A percentile compares a stretch with the other conserved stretches of the same genome.
Evolutionary conservation across 1,284 basidiomycete species (phyloP).

Genomic region (Melanopsichium pennsylvanicum): DNA sequence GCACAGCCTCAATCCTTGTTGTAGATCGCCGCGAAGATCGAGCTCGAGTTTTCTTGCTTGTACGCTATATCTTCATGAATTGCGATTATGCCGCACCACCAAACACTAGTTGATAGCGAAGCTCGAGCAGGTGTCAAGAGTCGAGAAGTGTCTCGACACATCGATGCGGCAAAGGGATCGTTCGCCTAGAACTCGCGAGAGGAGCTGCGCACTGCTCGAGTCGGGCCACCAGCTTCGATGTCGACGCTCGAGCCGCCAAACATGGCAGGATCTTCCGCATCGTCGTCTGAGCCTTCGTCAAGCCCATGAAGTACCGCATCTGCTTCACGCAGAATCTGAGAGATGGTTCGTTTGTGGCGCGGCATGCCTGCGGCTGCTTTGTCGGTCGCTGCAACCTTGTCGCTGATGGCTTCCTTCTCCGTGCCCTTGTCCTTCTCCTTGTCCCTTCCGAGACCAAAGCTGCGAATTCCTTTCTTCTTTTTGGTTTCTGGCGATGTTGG

Average conservation of each 20-base stretch:
- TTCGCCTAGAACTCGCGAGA: not conserved
- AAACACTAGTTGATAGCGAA: too few species aligned
- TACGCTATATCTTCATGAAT: too few species aligned
- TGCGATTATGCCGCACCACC: too few species aligned
- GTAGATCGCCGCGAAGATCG: too few species aligned
- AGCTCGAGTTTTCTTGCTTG: too few species aligned
- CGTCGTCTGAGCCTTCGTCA: conserved; percentile 7
- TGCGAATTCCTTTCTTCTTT: conserved; percentile 27
- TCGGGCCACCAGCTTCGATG: not conserved
- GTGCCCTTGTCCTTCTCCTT: conserved; percentile 21
- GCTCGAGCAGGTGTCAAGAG: too few species aligned
- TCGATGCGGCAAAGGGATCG: too few species aligned
- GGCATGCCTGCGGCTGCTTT: not conserved
- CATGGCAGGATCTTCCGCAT: conserved; percentile 21
- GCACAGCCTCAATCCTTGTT: too few species aligned
- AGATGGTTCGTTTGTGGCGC: conserved; percentile 47
- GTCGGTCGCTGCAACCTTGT: not conserved
- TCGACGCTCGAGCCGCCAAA: conserved; percentile 34
- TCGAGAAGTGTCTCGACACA: too few species aligned
- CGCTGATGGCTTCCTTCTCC: conserved; percentile 2
- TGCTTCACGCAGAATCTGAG: conserved; percentile 45
- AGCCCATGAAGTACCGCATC: conserved; percentile 29
- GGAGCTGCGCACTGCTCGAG: conserved; percentile 3
- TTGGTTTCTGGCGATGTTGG: conserved; percentile 24
- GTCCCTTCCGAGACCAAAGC: conserved; percentile 31